Conservation (phyloP, 2,329 filamentous ascomycete genomes). For the Elsinoe ampelina region DNA sequence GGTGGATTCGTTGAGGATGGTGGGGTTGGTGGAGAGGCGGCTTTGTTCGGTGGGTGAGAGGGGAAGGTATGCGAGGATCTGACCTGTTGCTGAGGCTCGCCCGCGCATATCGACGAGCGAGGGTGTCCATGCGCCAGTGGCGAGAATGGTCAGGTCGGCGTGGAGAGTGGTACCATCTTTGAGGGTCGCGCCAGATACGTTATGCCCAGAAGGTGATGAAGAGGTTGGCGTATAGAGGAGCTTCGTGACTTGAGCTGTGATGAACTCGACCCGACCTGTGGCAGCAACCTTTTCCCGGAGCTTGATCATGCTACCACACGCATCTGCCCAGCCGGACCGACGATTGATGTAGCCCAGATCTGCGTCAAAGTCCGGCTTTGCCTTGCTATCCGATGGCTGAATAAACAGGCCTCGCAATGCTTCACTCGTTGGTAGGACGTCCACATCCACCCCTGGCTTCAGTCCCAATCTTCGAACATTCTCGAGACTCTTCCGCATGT, state of each 20-base stretch:
- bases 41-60: slow-evolving; percentile 64
- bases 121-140: slow-evolving; percentile 80
- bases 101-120: slow-evolving; percentile 68
- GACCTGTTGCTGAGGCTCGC: slow-evolving; percentile 69
- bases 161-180: slow-evolving; percentile 40
- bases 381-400: not conserved
- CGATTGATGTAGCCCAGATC: slow-evolving; percentile 65
- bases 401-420: slow-evolving; percentile 32
- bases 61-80: slow-evolving; percentile 67
- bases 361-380: slow-evolving; percentile 30
- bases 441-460: slow-evolving; percentile 26
- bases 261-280: slow-evolving; percentile 44
- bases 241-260: slow-evolving; percentile 40
- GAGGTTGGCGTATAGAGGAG: slow-evolving; percentile 30
- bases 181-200: slow-evolving; percentile 52
- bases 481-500: slow-evolving; percentile 50
- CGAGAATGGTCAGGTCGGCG: slow-evolving; percentile 68
- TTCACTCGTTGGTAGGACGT: slow-evolving; percentile 29
- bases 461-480: slow-evolving; percentile 50
- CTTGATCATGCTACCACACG: slow-evolving; percentile 59
- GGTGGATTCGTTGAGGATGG: slow-evolving; percentile 60
- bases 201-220: slow-evolving; percentile 16
- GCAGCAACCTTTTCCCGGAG: slow-evolving; percentile 46
- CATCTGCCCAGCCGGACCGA: slow-evolving; percentile 71
- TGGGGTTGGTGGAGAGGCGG: slow-evolving; percentile 55